Evolutionary conservation across 345 rosid genomes (phyloP).

Genomic region (Eutrema japonicum): DNA sequence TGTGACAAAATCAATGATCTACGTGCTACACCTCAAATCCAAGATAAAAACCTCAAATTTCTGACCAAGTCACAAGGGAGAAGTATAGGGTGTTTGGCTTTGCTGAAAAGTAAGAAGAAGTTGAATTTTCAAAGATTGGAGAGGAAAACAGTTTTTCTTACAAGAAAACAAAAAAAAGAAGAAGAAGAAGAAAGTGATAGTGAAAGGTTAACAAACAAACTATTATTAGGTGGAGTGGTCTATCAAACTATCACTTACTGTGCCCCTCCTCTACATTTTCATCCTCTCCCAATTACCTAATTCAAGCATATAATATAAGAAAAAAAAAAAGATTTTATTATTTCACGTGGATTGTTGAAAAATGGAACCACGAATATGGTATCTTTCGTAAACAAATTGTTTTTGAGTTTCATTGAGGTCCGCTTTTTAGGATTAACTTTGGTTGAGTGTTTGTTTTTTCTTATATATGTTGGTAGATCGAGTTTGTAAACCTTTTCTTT

Average conservation of each 20-base stretch:
- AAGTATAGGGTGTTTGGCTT: background rate
- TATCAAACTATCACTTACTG: slow-evolving; percentile 16
- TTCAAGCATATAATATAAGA: background rate
- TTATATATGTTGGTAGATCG: background rate
- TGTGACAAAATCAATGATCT: background rate
- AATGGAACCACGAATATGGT: background rate
- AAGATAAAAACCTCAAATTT: slow-evolving; percentile 25
- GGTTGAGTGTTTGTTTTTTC: background rate
- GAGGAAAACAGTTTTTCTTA: background rate
- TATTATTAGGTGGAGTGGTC: slow-evolving; percentile 31
- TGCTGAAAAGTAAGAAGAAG: background rate
- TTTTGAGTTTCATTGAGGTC: slow-evolving; percentile 15
- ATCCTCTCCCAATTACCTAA: background rate
- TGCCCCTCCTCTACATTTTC: background rate
- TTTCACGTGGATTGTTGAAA: slow-evolving; percentile 23
- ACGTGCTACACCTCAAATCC: slow-evolving; percentile 14
- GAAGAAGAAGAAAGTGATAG: background rate
- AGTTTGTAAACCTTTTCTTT: background rate
- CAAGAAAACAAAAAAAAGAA: background rate
- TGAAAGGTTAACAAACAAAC: slow-evolving; percentile 34
- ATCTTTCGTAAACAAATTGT: background rate
- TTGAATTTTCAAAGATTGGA: slow-evolving; percentile 28
- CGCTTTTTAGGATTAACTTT: background rate
- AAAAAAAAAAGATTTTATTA: background rate
- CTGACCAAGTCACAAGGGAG: background rate